Evolutionary conservation across 768 basidiomycete genomes (phyloP), one percentile per base, ranked within the genome.

Genomic region (Trametes gibbosa): DNA sequence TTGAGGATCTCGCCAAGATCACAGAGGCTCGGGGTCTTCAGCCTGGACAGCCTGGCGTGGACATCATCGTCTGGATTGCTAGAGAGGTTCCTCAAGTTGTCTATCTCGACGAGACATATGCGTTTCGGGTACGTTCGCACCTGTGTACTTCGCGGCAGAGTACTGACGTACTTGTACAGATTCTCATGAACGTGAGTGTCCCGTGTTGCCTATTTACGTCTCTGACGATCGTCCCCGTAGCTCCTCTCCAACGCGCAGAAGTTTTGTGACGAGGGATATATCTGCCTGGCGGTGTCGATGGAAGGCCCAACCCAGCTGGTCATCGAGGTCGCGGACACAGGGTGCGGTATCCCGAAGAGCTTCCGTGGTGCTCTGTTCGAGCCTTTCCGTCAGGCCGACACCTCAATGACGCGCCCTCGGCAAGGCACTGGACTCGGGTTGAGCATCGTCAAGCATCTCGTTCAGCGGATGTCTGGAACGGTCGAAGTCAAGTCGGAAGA

Each of bases 401-500:
- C 63, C 19, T 69, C 68, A 7, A 41, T 65, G 12, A 69, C 68
- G 5, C 62, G 66, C 2, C 65, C 66, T 14, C 64, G 59, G 9
- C 68, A 69, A 54, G 69, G 69, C 19, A 69, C 69, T 2, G 69
- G 69, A 0, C 64, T 70, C 16, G 68, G 69, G 3, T 61, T 70
- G 21, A 70, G 69, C 59, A 70, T 70, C 49, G 68, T 70, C 50
- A 70, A 69, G 57, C 69, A 70, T 32, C 65, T 70, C 7, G 67
- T 70, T 2, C 66, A 69, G 49, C 68, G 69, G 7, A 70, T 70
- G 69, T 63, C 57, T 7, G 69, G 69, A 2, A 59, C 64, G 8
- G 62, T 70, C n/a, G 68, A 68, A 10, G 69, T 70, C 17, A 64
- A 70, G 23, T 65, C 65, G 8, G 60, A 58, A 14, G 69, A 68